Evolutionary conservation across 257 asterid genomes (phyloP), one percentile per base, ranked within the genome.

Genomic region (Nyctanthes arbortristis): DNA sequence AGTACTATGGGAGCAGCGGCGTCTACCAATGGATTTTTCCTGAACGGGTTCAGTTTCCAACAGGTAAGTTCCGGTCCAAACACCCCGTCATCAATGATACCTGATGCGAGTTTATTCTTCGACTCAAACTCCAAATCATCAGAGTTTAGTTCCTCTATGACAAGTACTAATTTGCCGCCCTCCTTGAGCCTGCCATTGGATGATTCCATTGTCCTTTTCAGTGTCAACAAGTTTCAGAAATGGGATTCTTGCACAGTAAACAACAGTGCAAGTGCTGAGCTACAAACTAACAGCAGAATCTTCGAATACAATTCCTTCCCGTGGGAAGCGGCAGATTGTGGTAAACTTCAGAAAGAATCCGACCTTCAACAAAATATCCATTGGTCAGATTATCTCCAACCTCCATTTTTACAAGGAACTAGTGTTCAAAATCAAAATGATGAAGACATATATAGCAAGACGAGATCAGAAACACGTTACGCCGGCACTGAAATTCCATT

Each of bases 351-450:
- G 74, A 82, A 73, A 74, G 81, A 79, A 47, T 34, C 9, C 72
- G 70, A 28, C 20, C 45, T 65, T 37, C 65, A 72, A 11, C 87
- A 81, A 33, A 84, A 76, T 58, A 73, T 74, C n/a, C 83, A 74
- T 77, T 79, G 90, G 89, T 59, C 69, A 0, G 84, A 90, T 5
- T 78, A 86, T 81, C 54, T 81, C 39, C 92, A 80, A 57, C 5
- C 80, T 36, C 93, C 86, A 25, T 73, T 68, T 33, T 52, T 82
- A 8, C 39, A 63, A 13, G 85, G 81, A 16, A 77, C 29, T 22
- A 18, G 33, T 9, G 18, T 65, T 2, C 74, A 43, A 0, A 65
- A 61, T 73, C 84, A 76, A 59, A 45, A 27, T 22, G 34, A 61
- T 66, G 73, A 73, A 64, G 80, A 78, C 10, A 63, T 71, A 2